Conservation (phyloP, 2,329 filamentous ascomycete genomes). For the Hypoxylon sp. region DNA sequence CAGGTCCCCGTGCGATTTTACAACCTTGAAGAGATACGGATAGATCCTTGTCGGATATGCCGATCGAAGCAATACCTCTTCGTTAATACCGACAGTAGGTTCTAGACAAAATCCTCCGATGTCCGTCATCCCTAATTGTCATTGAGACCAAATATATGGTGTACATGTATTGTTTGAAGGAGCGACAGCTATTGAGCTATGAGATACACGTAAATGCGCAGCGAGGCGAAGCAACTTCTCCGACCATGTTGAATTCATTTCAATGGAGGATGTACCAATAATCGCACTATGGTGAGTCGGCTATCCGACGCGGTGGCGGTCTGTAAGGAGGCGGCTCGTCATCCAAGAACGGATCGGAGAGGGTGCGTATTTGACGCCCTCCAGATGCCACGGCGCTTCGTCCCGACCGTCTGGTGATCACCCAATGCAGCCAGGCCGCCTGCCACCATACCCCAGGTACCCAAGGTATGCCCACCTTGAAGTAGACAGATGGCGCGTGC, state of each 20-base stretch:
- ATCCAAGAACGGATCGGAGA: constrained; percentile 10
- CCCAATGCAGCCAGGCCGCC: constrained; percentile 4
- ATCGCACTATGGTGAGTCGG: background rate
- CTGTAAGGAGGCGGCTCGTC: constrained; percentile 27
- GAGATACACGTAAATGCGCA: background rate
- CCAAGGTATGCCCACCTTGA: background rate
- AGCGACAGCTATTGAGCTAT: background rate
- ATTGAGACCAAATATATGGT: background rate
- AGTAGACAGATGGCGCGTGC: constrained; percentile 9
- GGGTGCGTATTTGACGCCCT: constrained; percentile 12
- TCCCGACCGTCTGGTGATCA: constrained; percentile 3
- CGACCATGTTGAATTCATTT: background rate
- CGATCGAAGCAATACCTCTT: background rate
- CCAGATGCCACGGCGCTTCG: constrained; percentile 17
- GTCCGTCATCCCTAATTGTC: background rate
- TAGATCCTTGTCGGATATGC: constrained; percentile 1
- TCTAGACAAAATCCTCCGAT: background rate
- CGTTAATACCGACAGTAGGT: background rate
- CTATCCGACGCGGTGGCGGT: background rate
- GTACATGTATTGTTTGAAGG: background rate
- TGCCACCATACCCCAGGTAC: background rate
- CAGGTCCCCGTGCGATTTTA: constrained; percentile 1
- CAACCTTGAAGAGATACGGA: background rate
- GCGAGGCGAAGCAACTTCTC: background rate
- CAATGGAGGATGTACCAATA: background rate